Percentiles rank a stretch among this genome's conserved stretches.
phyloP scores from a whole-genome alignment of 2,329 filamentous ascomycete species.

The Aureobasidium pullulans region DNA sequence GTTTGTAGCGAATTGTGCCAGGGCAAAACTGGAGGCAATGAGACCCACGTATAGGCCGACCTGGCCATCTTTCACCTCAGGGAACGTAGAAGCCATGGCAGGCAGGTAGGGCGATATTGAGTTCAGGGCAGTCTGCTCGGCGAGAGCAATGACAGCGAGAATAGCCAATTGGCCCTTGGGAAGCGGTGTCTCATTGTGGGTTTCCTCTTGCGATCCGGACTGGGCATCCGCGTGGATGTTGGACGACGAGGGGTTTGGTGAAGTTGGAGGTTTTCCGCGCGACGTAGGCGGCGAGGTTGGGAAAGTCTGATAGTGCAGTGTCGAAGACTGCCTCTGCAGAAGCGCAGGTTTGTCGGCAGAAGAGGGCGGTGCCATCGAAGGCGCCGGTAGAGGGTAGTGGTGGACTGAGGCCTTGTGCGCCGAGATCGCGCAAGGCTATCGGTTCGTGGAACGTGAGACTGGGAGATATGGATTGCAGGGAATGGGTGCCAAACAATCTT shows the following conservation, averaged over 20 bases:
- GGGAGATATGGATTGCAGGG: background rate
- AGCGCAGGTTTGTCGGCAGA: conserved; percentile 7
- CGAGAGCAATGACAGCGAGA: conserved; percentile 78
- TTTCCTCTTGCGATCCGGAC: conserved; percentile 28
- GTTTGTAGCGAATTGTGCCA: conserved; percentile 88
- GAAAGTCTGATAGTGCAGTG: conserved; percentile 72
- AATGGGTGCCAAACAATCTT: background rate
- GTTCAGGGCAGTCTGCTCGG: conserved; percentile 94
- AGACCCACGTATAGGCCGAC: conserved; percentile 84
- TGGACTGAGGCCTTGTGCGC: background rate
- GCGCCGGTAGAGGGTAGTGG: background rate
- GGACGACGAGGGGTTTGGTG: conserved; percentile 20
- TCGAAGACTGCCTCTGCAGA: conserved; percentile 35
- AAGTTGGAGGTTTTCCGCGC: conserved; percentile 44
- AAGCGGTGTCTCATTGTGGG: conserved; percentile 59
- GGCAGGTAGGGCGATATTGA: conserved; percentile 94
- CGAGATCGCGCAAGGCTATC: background rate
- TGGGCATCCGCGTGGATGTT: conserved; percentile 23
- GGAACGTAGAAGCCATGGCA: conserved; percentile 81
- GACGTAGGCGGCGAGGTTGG: conserved; percentile 59
- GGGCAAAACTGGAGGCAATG: conserved; percentile 82
- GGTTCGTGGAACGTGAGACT: background rate
- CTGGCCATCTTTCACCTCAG: conserved; percentile 62
- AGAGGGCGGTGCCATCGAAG: background rate
- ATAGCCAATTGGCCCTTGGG: conserved; percentile 77